Base-by-base conservation (phyloP, 2,329 filamentous ascomycete species). In the Cladosporium sp. region DNA sequence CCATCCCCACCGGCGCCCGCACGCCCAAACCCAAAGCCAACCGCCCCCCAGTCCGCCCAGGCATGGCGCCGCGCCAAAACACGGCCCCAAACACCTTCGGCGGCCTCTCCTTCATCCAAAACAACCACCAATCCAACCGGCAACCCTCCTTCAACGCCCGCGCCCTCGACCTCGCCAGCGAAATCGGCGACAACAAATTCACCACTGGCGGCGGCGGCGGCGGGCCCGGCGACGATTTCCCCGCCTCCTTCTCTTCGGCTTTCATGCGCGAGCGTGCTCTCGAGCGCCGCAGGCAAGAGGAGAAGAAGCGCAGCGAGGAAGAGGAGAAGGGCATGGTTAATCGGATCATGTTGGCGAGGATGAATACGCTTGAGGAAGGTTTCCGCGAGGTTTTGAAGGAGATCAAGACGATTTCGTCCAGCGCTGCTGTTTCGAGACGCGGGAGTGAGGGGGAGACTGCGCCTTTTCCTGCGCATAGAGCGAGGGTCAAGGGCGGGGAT, bases 281-380 rank as follows among this genome's bases (percentile, higher is more conserved):
- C 47, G 78, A 78, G 59, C 69, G 65, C 25, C 43, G 65, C 53
- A 64, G 65, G 27, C 22, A 25, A 11, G 72, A 49, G 72, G 58
- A 67, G 18, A 58, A 62, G 7, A 54, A 62, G 5, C 56, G 62
- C 6, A 58, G 65, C 20, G 68, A 69, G 11, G 72, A 72, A 20
- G 72, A 73, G 74, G 76, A 80, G 66, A 85, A 88, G 62, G 80
- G 86, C 35, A 86, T 91, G 78, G 83, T 86, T 62, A 79, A 84
- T 58, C 80, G 88, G 50, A 78, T 95, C 39, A 86, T 96, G 69
- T 74, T 96, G 39, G 88, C 89, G 7, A 78, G 89, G 29, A 96
- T 96, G 89, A 93, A 93, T 66, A 92, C 86, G 7, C 76, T 97
- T 2, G 91, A 97, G 66, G 89, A 95, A 68, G 86, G 90, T 12